A percentile compares a stretch with the other conserved stretches of the same genome.
Conservation (phyloP, 2,329 filamentous ascomycete genomes). For the Penicillium griseofulvum region DNA sequence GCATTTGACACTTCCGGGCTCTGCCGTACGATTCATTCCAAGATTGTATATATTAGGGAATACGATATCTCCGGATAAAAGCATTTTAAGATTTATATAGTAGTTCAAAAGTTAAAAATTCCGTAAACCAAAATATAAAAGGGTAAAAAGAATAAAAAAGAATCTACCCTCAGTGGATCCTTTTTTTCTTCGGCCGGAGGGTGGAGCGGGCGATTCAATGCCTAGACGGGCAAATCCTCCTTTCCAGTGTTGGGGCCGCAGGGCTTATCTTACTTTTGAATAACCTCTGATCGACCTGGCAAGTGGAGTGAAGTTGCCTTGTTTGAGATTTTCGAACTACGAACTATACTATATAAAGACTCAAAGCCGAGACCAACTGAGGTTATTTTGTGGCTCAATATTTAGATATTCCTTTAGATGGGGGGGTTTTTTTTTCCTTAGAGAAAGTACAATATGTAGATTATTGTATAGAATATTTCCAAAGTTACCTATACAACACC, state of each 20-base stretch:
- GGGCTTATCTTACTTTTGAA: conserved; percentile 25
- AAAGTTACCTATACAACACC: not conserved
- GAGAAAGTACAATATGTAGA: no score
- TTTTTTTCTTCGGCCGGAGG: conserved; percentile 16
- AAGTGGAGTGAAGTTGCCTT: conserved; percentile 18
- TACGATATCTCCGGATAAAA: not conserved
- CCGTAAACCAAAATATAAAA: not conserved
- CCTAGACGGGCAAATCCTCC: conserved; percentile 25
- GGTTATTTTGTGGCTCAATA: conserved; percentile 15
- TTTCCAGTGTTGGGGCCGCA: conserved; percentile 21
- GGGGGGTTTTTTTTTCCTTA: no score
- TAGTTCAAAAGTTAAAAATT: not conserved
- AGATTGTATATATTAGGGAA: no score
- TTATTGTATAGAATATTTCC: not conserved
- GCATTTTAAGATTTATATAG: not conserved
- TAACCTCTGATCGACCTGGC: conserved; percentile 16
- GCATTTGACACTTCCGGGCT: not conserved
- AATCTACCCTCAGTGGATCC: conserved; percentile 14
- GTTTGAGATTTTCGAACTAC: not conserved
- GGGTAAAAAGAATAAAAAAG: no score
- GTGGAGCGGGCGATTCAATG: conserved; percentile 23
- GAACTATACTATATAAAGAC: conserved; percentile 11
- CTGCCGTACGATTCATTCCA: no score
- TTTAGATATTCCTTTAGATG: not conserved
- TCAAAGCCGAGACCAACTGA: conserved; percentile 14